phyloP scores from a whole-genome alignment of 140 eudicot species.

The Flaveria floridana region DNA sequence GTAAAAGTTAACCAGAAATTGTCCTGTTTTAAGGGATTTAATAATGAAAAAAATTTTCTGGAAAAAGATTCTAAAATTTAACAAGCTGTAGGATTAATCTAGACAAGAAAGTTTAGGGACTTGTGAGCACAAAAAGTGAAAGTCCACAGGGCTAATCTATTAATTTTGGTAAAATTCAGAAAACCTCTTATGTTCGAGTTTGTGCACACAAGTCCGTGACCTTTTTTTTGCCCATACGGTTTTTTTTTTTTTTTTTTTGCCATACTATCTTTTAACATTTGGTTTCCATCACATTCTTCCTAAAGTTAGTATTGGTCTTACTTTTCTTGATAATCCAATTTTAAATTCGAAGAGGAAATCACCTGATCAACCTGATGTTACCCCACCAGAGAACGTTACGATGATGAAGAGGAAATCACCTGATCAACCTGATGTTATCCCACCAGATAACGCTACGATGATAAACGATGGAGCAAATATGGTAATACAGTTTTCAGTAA shows the following conservation, averaged over 20 bases:
- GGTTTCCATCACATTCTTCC: slow-evolving; percentile 6
- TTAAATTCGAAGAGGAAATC: slow-evolving; percentile 36
- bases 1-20: too few species aligned
- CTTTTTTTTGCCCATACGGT: not conserved
- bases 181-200: too few species aligned
- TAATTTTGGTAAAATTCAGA: too few species aligned
- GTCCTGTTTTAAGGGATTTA: too few species aligned
- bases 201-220: too few species aligned
- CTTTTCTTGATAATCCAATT: slow-evolving; percentile 6
- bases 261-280: not conserved
- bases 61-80: too few species aligned
- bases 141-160: too few species aligned
- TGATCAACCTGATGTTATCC: slow-evolving; percentile 35
- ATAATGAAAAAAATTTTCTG: too few species aligned
- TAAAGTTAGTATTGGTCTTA: slow-evolving; percentile 8
- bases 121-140: too few species aligned
- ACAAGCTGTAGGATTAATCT: too few species aligned
- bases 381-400: slow-evolving; percentile 26
- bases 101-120: too few species aligned
- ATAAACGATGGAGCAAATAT: slow-evolving; percentile 20
- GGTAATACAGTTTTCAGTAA: slow-evolving; percentile 28
- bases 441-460: slow-evolving; percentile 15
- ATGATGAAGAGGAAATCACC: slow-evolving; percentile 34
- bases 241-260: not conserved
- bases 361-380: slow-evolving; percentile 33